Evolutionary conservation across 2,329 filamentous ascomycete species (phyloP), one percentile per base, ranked within the genome.

Genomic region (Cercospora zeae-maydis): DNA sequence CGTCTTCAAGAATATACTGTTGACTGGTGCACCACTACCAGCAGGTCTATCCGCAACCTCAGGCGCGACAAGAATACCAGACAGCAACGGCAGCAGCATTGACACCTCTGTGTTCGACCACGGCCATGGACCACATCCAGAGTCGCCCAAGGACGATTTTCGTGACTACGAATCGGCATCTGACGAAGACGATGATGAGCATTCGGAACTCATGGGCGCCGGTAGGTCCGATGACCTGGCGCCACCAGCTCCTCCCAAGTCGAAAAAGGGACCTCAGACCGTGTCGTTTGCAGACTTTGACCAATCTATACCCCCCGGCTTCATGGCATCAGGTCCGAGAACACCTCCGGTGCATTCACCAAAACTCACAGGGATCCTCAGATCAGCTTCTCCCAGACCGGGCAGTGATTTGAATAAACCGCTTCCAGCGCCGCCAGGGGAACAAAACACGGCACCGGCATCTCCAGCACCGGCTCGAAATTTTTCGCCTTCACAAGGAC

Each of bases 221-320:
- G 78, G 47, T 87, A 86, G 74, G 49, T 67, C 69, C 21, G 71
- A 73, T 47, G 72, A 72, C 51, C 65, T 72, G 61, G 86, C 84
- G 74, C 84, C 85, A 61, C 88, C 88, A 7, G 89, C 89, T 4
- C 88, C 88, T 4, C 89, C 89, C 2, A 91, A 84, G 71, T 91
- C 88, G 30, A 85, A 88, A 62, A 90, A 90, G 75, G 80, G 57
- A 70, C 78, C 70, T 59, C 75, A 71, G 72, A 77, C 68, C 27
- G 70, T 72, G 5, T 74, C 72, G 6, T 74, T 70, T 63, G 71
- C 66, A 31, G 72, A 73, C 31, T 75, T 75, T 66, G 67, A 76
- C 31, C 66, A 74, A 16, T 66, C 70, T 3, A 67, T 75, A 14
- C 70, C 73, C 45, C 63, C 65, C 9, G 64, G 55, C 16, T 69